Base-by-base conservation (phyloP, 208 protist species). In the Crithidia brevicula region DNA sequence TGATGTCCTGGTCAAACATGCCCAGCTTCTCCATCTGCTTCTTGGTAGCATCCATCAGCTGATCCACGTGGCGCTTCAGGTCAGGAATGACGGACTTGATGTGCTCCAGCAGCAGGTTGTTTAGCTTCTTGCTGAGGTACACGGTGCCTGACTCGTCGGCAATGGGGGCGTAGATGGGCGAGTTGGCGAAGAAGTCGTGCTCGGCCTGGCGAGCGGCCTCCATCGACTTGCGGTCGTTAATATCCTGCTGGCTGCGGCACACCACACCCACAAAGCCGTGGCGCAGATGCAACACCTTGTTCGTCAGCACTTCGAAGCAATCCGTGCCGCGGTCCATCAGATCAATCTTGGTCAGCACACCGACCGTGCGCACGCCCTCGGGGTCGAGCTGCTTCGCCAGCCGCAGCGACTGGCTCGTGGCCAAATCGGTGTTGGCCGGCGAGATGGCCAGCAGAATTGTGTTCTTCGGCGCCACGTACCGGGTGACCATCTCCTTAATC, bases 301-400 rank as follows among this genome's bases (percentile, higher is more conserved):
- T 98, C 3, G 74, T 67, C 23, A 99, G 86, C 15, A 99, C 84
- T 51, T 99, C 98, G 25, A 96, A 70, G 38, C 96, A 98, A 81
- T 99, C 97, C 16, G 98, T 99, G 27, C 99, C 99, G 49, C 84
- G 72, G 66, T 98, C 96, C 98, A 99, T 99, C 15, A 99, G 75
- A 75, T 99, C 99, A 1, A 99, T 57, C 78, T 99, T 99, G 9
- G 99, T 99, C 6, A 99, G 70, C 11, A 99, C 98, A 50, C 98
- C 99, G 20, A 99, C 82, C 5, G 99, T 99, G 43, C 99, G 89
- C 11, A 97, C 33, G 49, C 98, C 98, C 20, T 98, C 86, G 2
- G 98, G 98, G 85, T 99, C 99, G 1, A 99, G 91, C 59, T 98
- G 78, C 50, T 88, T 84, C 1, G 99, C 98, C 1, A 99, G 58